Evolutionary conservation across 139 green algal genomes (phyloP).

Genomic region (Nannochloris sp.): DNA sequence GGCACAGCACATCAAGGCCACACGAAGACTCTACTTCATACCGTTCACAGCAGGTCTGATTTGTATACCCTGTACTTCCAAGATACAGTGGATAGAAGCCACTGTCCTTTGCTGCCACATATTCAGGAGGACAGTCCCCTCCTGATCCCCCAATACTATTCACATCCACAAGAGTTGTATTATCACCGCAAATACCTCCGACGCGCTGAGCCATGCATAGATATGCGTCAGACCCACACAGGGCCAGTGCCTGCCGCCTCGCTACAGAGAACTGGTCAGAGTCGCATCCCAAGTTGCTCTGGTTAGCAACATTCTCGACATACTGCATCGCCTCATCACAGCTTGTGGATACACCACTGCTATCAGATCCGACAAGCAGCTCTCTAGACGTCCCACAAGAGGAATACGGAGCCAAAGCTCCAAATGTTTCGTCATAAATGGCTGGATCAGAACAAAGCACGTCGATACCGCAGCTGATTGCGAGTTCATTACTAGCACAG

Average conservation of each 20-base stretch:
- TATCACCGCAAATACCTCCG: too few species aligned
- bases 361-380: not conserved
- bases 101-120: too few species aligned
- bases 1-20: too few species aligned
- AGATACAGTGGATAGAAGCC: too few species aligned
- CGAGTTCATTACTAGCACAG: not conserved
- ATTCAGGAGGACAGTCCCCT: too few species aligned
- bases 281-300: not conserved
- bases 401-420: not conserved
- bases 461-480: not conserved
- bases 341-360: not conserved
- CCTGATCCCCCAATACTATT: too few species aligned
- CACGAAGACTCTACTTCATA: too few species aligned
- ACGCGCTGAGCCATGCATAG: too few species aligned
- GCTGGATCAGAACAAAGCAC: not conserved
- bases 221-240: not conserved
- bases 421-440: not conserved
- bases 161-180: too few species aligned
- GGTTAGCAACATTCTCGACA: not conserved
- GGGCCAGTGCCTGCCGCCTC: not conserved
- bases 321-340: slow-evolving; percentile 1
- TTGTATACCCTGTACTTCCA: too few species aligned
- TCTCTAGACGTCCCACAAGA: not conserved
- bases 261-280: not conserved
- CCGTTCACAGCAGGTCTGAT: too few species aligned